Evolutionary conservation across 179 eudicot genomes (phyloP).

Genomic region (Sideroxylon spinosum): DNA sequence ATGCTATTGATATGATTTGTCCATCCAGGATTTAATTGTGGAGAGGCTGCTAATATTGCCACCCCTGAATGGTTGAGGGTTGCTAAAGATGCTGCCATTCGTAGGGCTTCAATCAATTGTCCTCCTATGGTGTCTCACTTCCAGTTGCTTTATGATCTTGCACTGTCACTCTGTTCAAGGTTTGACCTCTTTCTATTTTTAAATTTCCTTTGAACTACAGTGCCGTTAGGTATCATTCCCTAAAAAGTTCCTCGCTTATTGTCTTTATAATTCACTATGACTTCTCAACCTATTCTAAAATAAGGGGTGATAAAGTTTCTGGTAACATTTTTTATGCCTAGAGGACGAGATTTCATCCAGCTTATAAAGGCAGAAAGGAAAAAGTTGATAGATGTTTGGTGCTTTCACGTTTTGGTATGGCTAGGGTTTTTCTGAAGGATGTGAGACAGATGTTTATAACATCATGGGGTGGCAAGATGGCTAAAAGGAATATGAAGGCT

Average conservation of each 20-base stretch:
- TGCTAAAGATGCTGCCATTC: conserved; percentile 96
- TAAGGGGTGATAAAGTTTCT: conserved; percentile 6
- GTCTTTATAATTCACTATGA: neutral
- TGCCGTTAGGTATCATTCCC: conserved; percentile 6
- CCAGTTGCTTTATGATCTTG: conserved; percentile 91
- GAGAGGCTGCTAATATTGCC: conserved; percentile 96
- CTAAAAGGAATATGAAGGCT: no score
- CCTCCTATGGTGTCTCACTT: conserved; percentile 98
- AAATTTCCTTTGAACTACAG: neutral
- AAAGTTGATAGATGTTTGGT: neutral
- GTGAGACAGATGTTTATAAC: no score
- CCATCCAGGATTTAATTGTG: conserved; percentile 68
- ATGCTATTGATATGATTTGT: neutral
- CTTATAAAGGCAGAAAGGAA: neutral
- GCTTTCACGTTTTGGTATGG: no score
- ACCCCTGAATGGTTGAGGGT: conserved; percentile 94
- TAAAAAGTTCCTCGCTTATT: neutral
- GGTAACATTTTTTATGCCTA: neutral
- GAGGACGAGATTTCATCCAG: neutral
- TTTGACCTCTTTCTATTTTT: conserved; percentile 23
- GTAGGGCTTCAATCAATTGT: conserved; percentile 90
- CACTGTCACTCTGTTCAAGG: conserved; percentile 75
- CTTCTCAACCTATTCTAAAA: neutral
- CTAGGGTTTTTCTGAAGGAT: no score
- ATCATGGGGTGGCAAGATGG: no score